Percentiles rank a stretch among this genome's conserved stretches.
Evolutionary conservation across 148 eudicot genomes (phyloP).

Genomic region (Cornus suecica): DNA sequence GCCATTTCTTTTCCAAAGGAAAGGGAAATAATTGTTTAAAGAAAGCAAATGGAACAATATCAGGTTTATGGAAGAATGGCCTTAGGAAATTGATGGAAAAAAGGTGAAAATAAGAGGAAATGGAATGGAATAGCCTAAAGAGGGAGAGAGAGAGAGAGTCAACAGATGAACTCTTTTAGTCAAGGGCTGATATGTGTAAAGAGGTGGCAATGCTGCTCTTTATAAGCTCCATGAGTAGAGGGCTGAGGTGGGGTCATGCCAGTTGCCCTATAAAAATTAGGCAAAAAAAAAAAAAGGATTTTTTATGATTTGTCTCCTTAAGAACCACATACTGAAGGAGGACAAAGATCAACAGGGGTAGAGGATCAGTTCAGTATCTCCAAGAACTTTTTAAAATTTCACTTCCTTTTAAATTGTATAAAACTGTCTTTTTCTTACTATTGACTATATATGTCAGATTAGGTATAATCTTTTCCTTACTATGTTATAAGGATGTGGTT

Average conservation of each 20-base stretch:
- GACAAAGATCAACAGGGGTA: slow-evolving; percentile 15
- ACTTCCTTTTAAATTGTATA: not conserved
- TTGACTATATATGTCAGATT: slow-evolving; percentile 12
- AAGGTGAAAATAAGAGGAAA: not conserved
- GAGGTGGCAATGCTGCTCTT: slow-evolving; percentile 36
- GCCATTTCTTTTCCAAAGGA: slow-evolving; percentile 34
- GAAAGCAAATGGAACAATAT: not conserved
- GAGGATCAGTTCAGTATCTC: slow-evolving; percentile 38
- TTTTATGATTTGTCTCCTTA: slow-evolving; percentile 32
- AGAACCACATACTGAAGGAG: slow-evolving; percentile 36
- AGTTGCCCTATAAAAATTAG: slow-evolving; percentile 38
- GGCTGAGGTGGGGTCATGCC: slow-evolving; percentile 55
- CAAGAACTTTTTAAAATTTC: slow-evolving; percentile 1
- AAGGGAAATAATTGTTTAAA: too few relatives aligned
- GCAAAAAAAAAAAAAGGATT: slow-evolving; percentile 18
- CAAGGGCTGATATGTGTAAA: slow-evolving; percentile 38
- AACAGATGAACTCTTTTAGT: slow-evolving; percentile 5
- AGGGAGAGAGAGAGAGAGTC: not conserved
- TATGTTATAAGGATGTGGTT: slow-evolving; percentile 8
- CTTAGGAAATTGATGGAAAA: not conserved
- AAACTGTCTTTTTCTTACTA: slow-evolving; percentile 1
- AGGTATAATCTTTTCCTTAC: slow-evolving; percentile 10
- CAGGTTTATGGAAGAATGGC: not conserved
- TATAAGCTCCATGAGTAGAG: slow-evolving; percentile 50
- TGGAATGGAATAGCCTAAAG: not conserved